Percentiles rank a stretch among this genome's conserved stretches.
Conservation (phyloP, 768 basidiomycete species). For the Boletus insuetus region DNA sequence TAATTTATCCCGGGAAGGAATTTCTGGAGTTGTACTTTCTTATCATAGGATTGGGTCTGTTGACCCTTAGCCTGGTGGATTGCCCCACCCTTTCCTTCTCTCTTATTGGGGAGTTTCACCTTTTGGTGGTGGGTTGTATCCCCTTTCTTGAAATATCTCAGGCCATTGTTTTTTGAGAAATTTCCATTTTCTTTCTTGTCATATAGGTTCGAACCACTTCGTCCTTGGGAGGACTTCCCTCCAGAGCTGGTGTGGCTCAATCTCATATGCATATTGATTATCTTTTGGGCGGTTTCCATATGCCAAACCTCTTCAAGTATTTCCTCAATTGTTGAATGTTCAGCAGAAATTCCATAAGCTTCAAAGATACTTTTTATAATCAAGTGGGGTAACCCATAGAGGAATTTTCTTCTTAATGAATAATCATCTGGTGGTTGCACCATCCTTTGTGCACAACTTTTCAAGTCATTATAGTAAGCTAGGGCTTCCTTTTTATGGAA, state of each 20-base stretch:
- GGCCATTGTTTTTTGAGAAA: too few species aligned
- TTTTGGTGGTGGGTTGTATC: background rate
- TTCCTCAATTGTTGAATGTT: background rate
- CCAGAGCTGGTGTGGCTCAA: background rate
- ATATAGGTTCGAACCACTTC: background rate
- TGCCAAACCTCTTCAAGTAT: background rate
- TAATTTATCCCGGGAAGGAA: background rate
- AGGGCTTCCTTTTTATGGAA: too few species aligned
- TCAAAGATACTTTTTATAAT: background rate
- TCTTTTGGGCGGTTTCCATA: background rate
- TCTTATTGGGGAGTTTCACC: background rate
- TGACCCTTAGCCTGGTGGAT: background rate
- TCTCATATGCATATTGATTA: background rate
- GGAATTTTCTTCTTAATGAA: too few species aligned
- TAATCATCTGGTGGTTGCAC: too few species aligned
- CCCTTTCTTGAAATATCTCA: too few species aligned
- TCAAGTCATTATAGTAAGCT: too few species aligned
- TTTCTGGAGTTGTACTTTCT: background rate
- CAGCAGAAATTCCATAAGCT: background rate
- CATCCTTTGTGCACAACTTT: too few species aligned
- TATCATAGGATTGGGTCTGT: background rate
- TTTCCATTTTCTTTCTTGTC: background rate
- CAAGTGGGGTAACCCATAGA: too few species aligned
- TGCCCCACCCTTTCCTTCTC: background rate
- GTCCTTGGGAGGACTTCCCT: background rate